These are phyloP conservation scores for Kodamaea laetipori DNA, from an alignment of 805 yeast species.

Conservation along the genomic window DNA sequence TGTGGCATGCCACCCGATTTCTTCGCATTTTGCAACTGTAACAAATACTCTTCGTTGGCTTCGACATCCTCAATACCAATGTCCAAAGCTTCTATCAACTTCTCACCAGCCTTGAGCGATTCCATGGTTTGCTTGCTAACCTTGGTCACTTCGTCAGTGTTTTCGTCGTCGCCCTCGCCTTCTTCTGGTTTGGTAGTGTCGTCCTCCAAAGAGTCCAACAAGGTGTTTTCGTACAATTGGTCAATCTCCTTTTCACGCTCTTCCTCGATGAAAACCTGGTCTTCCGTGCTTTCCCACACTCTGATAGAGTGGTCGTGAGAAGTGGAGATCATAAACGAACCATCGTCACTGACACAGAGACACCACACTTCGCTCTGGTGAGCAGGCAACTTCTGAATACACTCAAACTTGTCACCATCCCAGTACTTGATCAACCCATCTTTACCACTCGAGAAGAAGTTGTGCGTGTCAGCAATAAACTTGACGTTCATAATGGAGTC, in stretches of 20 bases:
- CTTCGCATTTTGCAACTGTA: constrained; percentile 39
- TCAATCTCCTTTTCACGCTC: constrained; percentile 96
- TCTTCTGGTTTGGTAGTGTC: constrained; percentile 30
- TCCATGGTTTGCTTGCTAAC: constrained; percentile 86
- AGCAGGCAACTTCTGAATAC: constrained; percentile 77
- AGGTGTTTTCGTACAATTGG: constrained; percentile 81
- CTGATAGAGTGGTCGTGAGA: constrained; percentile 94
- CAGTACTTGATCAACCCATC: constrained; percentile 91
- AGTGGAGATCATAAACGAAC: constrained; percentile 72
- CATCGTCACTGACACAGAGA: constrained; percentile 72
- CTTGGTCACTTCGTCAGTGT: constrained; percentile 52
- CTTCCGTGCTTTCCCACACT: constrained; percentile 92
- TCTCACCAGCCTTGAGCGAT: constrained; percentile 92
- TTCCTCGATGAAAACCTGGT: constrained; percentile 95
- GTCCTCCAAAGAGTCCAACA: constrained; percentile 71
- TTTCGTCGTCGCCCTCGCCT: constrained; percentile 25
- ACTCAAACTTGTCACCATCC: constrained; percentile 98
- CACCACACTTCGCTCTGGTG: constrained; percentile 97
- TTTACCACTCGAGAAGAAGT: constrained; percentile 87
- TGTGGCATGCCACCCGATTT: constrained; percentile 52
- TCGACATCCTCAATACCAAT: constrained; percentile 73
- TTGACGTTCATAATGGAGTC: constrained; percentile 90
- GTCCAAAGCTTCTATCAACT: constrained; percentile 87
- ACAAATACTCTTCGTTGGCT: constrained; percentile 51
- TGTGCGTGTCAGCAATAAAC: constrained; percentile 82